Conservation (phyloP, 1,284 basidiomycete species). For the Moniliophthora roreri region DNA sequence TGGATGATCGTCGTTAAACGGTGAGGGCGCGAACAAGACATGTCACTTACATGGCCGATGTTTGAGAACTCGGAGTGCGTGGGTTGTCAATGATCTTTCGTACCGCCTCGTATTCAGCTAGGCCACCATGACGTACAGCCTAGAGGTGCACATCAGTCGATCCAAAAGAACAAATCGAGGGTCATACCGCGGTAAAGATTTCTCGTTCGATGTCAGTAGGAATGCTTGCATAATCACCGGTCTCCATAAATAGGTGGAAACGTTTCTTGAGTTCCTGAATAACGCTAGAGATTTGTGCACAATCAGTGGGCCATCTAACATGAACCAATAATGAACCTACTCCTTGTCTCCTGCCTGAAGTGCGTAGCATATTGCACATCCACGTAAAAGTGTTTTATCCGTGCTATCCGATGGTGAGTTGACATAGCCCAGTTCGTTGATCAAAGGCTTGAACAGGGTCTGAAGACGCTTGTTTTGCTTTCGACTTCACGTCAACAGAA, state of each 20-base stretch:
- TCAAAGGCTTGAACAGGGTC: conserved; percentile 79
- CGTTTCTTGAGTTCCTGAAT: conserved; percentile 73
- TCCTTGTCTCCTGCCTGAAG: conserved; percentile 62
- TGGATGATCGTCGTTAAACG: not conserved
- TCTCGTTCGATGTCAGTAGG: conserved; percentile 71
- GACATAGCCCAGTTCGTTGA: conserved; percentile 80
- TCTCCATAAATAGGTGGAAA: conserved; percentile 74
- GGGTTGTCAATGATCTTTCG: no score
- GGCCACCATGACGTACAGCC: conserved; percentile 76
- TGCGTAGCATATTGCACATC: conserved; percentile 70
- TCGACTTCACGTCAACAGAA: not conserved
- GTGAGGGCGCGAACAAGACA: conserved; percentile 33
- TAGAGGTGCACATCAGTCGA: conserved; percentile 25
- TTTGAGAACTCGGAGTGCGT: no score
- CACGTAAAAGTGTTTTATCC: conserved; percentile 77
- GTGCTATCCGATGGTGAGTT: conserved; percentile 69
- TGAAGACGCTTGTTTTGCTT: conserved; percentile 24
- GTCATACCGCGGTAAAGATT: conserved; percentile 22
- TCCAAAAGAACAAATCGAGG: conserved; percentile 1
- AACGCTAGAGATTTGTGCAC: conserved; percentile 46
- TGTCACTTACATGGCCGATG: not conserved
- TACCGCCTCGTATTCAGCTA: conserved; percentile 51
- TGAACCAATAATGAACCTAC: conserved; percentile 29
- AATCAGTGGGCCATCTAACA: not conserved
- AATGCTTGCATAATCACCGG: conserved; percentile 80